A percentile compares a stretch with the other conserved stretches of the same genome.
phyloP scores from a whole-genome alignment of 208 protist species.

The Leishmania major region DNA sequence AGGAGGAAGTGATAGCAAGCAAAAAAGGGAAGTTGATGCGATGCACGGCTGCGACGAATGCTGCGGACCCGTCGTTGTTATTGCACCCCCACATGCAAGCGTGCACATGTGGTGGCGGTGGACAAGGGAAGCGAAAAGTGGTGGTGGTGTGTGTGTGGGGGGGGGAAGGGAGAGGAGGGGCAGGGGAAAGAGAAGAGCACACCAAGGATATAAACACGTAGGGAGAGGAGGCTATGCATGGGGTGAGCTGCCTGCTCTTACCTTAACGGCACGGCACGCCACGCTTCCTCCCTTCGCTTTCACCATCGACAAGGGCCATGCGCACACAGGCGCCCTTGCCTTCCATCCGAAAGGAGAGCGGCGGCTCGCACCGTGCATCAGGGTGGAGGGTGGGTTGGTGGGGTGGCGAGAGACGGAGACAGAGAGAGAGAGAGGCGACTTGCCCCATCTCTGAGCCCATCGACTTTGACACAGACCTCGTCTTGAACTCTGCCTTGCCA shows the following conservation, averaged over 20 bases:
- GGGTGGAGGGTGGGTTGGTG: constrained; percentile 6
- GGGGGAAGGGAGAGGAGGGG: not conserved
- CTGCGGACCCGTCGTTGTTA: not conserved
- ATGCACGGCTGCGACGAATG: not conserved
- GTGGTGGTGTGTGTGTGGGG: not conserved
- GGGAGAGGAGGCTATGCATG: not conserved
- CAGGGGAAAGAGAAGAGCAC: not conserved
- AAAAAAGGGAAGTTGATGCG: not conserved
- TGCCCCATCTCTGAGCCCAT: not conserved
- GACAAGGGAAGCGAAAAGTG: not conserved
- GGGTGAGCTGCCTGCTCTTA: not conserved
- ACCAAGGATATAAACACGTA: not conserved
- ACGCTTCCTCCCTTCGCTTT: not conserved
- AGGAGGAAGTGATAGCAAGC: not conserved
- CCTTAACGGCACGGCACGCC: not conserved
- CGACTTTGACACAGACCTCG: not conserved
- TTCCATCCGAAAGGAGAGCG: not conserved
- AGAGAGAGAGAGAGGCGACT: not conserved
- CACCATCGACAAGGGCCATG: not conserved
- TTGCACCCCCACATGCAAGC: not conserved
- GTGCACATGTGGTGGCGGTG: not conserved
- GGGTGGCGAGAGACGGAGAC: not conserved
- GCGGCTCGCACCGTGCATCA: not conserved
- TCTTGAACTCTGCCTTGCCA: not conserved
- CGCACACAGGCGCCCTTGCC: not conserved